These are phyloP conservation scores for Bertia moriformis DNA, from an alignment of 2,329 filamentous ascomycete species.

Conservation along the genomic window DNA sequence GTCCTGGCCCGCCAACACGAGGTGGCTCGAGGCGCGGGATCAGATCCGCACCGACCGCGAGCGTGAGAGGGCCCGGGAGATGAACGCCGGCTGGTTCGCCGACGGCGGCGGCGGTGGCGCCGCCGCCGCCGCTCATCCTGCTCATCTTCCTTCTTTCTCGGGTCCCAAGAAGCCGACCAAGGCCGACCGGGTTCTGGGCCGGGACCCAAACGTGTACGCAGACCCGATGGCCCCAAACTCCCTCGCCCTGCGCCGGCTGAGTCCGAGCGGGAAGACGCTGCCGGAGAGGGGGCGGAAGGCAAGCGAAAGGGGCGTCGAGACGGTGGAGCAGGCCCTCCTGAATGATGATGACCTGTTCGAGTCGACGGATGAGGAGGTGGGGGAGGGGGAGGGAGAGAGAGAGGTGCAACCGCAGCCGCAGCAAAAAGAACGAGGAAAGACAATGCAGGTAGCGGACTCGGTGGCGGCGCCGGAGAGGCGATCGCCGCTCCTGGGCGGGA, in stretches of 20 bases:
- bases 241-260: constrained; percentile 30
- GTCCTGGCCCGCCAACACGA: constrained; percentile 74
- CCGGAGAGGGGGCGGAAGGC: neutral
- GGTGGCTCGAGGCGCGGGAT: constrained; percentile 62
- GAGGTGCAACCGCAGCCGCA: too few species aligned
- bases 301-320: neutral
- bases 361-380: neutral
- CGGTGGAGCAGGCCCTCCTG: neutral
- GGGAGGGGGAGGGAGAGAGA: neutral
- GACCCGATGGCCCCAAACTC: constrained; percentile 23
- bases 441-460: too few species aligned
- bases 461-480: too few species aligned
- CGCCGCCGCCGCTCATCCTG: constrained; percentile 8
- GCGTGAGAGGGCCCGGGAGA: constrained; percentile 47
- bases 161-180: constrained; percentile 31
- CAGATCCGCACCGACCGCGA: constrained; percentile 40
- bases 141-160: too few species aligned
- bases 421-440: too few species aligned
- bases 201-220: constrained; percentile 38
- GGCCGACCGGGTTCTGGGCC: constrained; percentile 41
- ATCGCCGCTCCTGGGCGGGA: too few species aligned
- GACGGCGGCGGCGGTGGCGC: constrained; percentile 21
- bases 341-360: neutral
- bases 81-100: constrained; percentile 57
- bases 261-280: constrained; percentile 28